Conservation (phyloP, 2,329 filamentous ascomycete species). For the Neofusicoccum parvum region DNA sequence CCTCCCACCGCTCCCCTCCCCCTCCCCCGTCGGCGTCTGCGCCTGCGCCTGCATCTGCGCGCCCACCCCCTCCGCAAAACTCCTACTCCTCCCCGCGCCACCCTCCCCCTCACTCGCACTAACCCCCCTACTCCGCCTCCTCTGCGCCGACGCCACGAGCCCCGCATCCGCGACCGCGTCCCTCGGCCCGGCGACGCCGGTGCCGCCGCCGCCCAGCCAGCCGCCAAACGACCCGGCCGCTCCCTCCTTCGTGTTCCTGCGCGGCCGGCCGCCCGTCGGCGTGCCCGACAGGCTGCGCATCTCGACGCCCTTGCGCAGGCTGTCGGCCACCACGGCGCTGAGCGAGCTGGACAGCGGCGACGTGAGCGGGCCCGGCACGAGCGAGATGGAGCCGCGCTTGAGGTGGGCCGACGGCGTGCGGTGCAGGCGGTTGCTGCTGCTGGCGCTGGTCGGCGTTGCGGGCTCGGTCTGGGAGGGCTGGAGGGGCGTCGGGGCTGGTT, state of each 20-base stretch:
- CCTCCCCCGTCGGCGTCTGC: background rate
- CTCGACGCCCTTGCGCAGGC: conserved; percentile 57
- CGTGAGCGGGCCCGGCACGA: conserved; percentile 52
- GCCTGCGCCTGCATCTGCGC: conserved; percentile 16
- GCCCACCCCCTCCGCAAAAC: background rate
- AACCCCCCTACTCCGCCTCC: background rate
- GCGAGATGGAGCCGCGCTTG: conserved; percentile 35
- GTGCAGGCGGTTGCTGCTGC: background rate
- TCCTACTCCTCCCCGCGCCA: background rate
- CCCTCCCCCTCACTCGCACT: background rate
- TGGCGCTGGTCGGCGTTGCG: background rate
- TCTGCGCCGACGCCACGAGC: background rate
- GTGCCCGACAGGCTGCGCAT: conserved; percentile 3
- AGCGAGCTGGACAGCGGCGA: conserved; percentile 63
- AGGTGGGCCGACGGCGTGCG: conserved; percentile 21
- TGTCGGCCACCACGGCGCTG: conserved; percentile 66
- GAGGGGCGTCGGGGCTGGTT: background rate
- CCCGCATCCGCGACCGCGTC: background rate
- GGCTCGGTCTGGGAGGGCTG: background rate
- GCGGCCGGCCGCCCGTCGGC: background rate
- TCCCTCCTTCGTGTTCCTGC: background rate
- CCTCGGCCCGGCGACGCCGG: conserved; percentile 10
- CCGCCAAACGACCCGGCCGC: background rate
- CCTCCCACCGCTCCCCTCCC: background rate
- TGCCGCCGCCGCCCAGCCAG: background rate